Conservation (phyloP, 2,329 filamentous ascomycete genomes). For the Peltaster fructicola region DNA sequence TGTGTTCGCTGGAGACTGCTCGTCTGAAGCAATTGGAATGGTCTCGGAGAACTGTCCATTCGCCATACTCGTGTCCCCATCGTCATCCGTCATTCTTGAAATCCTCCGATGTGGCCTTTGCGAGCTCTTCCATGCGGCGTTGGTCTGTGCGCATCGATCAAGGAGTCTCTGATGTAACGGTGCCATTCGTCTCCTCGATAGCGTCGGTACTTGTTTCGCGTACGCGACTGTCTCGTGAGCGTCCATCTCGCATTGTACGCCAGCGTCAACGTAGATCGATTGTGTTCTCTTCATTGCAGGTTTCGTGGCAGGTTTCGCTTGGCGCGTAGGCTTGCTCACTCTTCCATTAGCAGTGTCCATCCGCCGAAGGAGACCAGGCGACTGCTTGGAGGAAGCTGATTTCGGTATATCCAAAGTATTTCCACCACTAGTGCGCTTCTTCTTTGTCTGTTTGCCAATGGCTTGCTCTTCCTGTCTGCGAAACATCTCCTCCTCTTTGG, state of each 20-base stretch:
- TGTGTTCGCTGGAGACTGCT: no score
- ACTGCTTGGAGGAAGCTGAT: constrained; percentile 26
- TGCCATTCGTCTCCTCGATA: constrained; percentile 11
- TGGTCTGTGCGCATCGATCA: constrained; percentile 18
- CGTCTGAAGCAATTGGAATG: no score
- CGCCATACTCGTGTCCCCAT: constrained; percentile 3
- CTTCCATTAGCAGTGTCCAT: no score
- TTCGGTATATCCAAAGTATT: constrained; percentile 35
- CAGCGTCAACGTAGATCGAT: constrained; percentile 14
- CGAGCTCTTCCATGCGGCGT: constrained; percentile 7
- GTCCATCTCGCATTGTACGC: constrained; percentile 19
- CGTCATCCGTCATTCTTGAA: no score
- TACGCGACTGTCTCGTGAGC: constrained; percentile 13
- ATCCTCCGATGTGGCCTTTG: no score
- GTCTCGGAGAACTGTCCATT: no score
- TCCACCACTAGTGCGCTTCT: constrained; percentile 39
- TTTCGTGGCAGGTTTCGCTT: constrained; percentile 3
- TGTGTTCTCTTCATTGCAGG: constrained; percentile 8
- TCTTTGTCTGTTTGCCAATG: constrained; percentile 31
- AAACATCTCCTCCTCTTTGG: constrained; percentile 44
- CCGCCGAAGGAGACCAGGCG: no score
- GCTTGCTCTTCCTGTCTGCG: constrained; percentile 42
- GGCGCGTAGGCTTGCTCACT: no score
- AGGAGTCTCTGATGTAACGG: constrained; percentile 17
- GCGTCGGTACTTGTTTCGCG: constrained; percentile 6